Conservation (phyloP, 2,329 filamentous ascomycete genomes). For the Trichoderma lentiforme region DNA sequence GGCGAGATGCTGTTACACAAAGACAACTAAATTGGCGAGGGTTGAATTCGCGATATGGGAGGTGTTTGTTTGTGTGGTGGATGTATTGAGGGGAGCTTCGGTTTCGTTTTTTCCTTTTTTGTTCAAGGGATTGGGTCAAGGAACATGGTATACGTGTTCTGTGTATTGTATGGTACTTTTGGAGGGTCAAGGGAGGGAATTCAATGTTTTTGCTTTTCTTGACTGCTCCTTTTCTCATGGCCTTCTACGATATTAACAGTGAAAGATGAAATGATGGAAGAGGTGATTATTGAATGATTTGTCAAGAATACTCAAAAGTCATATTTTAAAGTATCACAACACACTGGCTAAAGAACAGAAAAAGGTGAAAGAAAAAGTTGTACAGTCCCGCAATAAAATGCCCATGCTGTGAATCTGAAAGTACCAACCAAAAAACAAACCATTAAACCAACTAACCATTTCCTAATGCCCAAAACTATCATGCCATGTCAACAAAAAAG, state of each 20-base stretch:
- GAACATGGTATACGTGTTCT: not conserved
- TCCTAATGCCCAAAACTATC: not conserved
- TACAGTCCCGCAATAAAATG: not conserved
- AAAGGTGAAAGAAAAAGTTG: not conserved
- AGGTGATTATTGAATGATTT: not conserved
- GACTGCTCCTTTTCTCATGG: not conserved
- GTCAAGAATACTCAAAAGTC: not conserved
- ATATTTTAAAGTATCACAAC: not conserved
- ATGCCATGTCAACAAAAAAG: not conserved
- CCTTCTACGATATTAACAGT: not conserved
- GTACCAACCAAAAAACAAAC: not conserved
- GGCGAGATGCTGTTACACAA: not conserved
- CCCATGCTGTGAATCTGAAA: not conserved
- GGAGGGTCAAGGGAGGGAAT: not conserved
- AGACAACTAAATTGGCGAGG: not conserved
- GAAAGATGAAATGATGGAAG: not conserved
- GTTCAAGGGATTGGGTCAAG: not conserved
- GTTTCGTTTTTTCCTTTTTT: not conserved
- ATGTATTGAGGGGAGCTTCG: not conserved
- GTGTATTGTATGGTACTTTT: not conserved
- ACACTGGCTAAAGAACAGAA: not conserved
- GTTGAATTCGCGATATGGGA: not conserved
- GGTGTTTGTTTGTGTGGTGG: not conserved
- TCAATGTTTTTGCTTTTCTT: not conserved
- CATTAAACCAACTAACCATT: not conserved